Evolutionary conservation across 1,139 yeast species (phyloP).

Genomic region (Protomyces pachydermus): DNA sequence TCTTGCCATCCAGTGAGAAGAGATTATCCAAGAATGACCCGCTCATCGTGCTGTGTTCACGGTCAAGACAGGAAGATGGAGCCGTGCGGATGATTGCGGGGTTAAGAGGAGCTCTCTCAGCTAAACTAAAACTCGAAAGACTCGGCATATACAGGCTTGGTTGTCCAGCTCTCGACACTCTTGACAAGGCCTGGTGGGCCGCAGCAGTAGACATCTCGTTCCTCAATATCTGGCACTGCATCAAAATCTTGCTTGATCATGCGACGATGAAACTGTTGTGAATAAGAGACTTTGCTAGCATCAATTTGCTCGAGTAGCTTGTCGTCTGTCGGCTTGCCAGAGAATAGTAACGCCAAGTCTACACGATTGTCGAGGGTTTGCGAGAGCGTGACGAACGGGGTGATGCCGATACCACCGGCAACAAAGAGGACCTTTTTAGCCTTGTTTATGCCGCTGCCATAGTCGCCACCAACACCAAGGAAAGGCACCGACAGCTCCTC

Average conservation of each 20-base stretch:
- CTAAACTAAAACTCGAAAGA: background rate
- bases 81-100: conserved; percentile 9
- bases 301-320: background rate
- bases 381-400: background rate
- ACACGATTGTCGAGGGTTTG: background rate
- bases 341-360: background rate
- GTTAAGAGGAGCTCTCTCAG: background rate
- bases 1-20: conserved; percentile 40
- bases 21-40: background rate
- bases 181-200: background rate
- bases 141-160: background rate
- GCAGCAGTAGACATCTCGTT: background rate
- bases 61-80: background rate
- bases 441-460: background rate
- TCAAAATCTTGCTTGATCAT: background rate
- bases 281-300: background rate
- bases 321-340: background rate
- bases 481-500: background rate
- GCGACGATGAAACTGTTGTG: background rate
- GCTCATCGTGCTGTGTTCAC: background rate
- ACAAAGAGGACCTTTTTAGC: background rate
- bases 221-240: background rate
- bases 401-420: background rate
- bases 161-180: background rate
- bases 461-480: background rate